Base-by-base conservation (phyloP, 2,329 filamentous ascomycete species). In the Trichoderma guizhouense region DNA sequence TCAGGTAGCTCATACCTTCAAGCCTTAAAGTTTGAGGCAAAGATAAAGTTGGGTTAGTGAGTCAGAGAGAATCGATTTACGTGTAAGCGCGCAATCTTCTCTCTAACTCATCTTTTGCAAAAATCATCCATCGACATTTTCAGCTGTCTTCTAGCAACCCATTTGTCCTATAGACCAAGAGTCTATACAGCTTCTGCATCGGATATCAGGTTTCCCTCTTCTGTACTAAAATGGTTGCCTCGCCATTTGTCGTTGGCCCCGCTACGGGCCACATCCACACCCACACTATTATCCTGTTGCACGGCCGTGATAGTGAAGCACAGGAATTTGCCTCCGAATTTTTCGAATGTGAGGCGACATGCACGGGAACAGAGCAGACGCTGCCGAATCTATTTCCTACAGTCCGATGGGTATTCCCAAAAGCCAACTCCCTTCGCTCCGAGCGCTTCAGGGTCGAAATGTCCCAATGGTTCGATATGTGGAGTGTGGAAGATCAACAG, bases 381-480 rank as follows among this genome's bases (percentile, higher is more conserved):
- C n/a, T 68, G 7, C 55, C 53, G 12, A 28, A 55, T 12, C n/a
- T 68, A 7, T 68, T 68, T 5, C 65, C 65, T 28, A 68, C 34
- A 9, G 21, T 60, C n/a, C 53, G 65, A 7, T 68, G 65, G 65
- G 55, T 47, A 12, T 68, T 68, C n/a, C 65, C 65, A n/a, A 36
- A 51, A n/a, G 65, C 65, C 12, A 60, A 18, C 1, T 1, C 5
- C 5, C 55, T 68, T 3, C 36, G 2, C n/a, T 60, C 65, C 28
- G 36, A 68, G 36, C 65, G 65, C 65, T 68, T 68, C 26, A 0
- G 32, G 3, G 8, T 68, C 18, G 55, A 68, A 24, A 68, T 68
- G 36, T 68, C 65, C 9, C 65, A 68, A 32, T 68, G 65, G 65
- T 68, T 68, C 36, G 65, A 68, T 4, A 60, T 68, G 53, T 68